Evolutionary conservation across 2,329 filamentous ascomycete genomes (phyloP), one percentile per base, ranked within the genome.

Genomic region (Cladosporium oxysporum): DNA sequence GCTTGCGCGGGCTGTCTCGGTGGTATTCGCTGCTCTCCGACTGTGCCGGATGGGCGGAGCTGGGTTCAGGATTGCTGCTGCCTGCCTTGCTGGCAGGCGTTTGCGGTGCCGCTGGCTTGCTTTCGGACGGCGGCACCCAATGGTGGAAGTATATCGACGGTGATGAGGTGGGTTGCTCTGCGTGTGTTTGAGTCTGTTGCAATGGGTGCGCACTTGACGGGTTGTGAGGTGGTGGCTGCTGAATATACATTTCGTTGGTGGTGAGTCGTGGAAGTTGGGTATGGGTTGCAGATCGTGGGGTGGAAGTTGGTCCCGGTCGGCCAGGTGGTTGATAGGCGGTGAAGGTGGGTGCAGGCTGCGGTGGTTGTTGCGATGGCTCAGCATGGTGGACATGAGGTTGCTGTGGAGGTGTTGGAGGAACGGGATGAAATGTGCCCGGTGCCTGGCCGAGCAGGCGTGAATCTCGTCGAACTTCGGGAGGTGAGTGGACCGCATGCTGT

Each of bases 61-160:
- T 71, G 68, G 78, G 80, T 69, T 79, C 79, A 73, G 77, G 77
- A 78, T 79, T 82, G 79, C 87, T 90, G 53, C 53, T 58, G 33
- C 49, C 60, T 33, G 50, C 60, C 41, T 62, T 66, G 26, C 53
- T 88, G 81, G 90, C 89, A 74, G 91, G 90, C 68, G 90, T 90
- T 73, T 86, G 86, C 67, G 90, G 90, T 37, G 58, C 64, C 73
- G 88, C 87, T 66, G 83, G 80, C 67, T 85, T 76, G 64, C 78
- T 76, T 63, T 82, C 84, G 69, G 84, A 85, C 16, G 93, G 93
- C 55, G 93, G 93, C 67, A 94, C 91, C 92, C 93, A 97, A 76
- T 96, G 92, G 75, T 96, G 92, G 76, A 97, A 97, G 78, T 92
- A 95, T 58, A 96, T 91, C 26, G 89, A 90, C 0, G 90, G 88